These are phyloP conservation scores for Triticum monococcum DNA, from an alignment of 176 grass and related monocot species.

Conservation along the genomic window DNA sequence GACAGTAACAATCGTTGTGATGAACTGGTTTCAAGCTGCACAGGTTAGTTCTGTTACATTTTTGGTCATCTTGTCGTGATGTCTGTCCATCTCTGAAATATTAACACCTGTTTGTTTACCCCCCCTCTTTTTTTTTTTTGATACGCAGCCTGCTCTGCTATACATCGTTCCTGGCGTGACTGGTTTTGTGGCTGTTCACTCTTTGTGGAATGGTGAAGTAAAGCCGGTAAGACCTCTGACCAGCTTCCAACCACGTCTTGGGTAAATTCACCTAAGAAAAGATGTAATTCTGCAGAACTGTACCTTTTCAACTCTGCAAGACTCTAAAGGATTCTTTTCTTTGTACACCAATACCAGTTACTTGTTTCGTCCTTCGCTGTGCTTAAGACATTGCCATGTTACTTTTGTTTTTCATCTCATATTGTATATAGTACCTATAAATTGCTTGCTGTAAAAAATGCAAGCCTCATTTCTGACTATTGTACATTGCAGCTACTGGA, in stretches of 20 bases:
- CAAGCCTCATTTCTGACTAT: neutral
- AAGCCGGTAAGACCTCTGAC: conserved; percentile 52
- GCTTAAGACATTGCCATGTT: neutral
- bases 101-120: neutral
- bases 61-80: neutral
- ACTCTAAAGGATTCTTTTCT: too few relatives aligned
- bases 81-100: neutral
- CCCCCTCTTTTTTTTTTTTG: neutral
- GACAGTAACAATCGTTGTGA: conserved; percentile 78
- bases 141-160: conserved; percentile 69
- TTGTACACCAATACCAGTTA: neutral
- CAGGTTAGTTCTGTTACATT: conserved; percentile 52
- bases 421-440: neutral
- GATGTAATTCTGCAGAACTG: neutral
- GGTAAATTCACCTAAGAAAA: neutral
- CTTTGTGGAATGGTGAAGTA: conserved; percentile 85
- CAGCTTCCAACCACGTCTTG: neutral
- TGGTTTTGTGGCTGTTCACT: conserved; percentile 74
- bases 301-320: neutral
- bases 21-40: conserved; percentile 99
- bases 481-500: conserved; percentile 57
- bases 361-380: neutral
- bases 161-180: conserved; percentile 86
- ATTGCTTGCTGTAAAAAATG: neutral
- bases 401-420: neutral